Conservation (phyloP, 1,284 basidiomycete species). For the Leccinum pachyderme region DNA sequence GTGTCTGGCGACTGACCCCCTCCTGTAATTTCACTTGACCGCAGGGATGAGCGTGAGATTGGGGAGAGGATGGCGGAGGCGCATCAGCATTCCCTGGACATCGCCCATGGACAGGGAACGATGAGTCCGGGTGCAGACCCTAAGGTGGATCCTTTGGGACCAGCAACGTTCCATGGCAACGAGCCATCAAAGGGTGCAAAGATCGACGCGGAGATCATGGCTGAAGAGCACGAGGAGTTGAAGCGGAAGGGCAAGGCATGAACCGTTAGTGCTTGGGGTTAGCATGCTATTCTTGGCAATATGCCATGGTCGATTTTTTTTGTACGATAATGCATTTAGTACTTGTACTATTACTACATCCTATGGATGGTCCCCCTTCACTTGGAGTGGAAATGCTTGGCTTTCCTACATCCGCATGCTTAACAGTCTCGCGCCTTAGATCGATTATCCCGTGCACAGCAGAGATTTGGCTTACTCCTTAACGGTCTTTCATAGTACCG, state of each 20-base stretch:
- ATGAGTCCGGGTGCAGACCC: conserved; percentile 19
- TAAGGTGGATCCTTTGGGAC: conserved; percentile 41
- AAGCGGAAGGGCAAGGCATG: conserved; percentile 46
- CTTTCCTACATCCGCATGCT: neutral
- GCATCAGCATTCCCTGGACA: conserved; percentile 28
- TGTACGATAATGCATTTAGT: conserved; percentile 4
- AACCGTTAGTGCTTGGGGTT: neutral
- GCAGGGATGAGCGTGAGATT: conserved; percentile 42
- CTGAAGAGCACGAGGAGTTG: conserved; percentile 48
- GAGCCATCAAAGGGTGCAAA: conserved; percentile 59
- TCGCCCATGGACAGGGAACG: conserved; percentile 27
- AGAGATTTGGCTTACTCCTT: neutral
- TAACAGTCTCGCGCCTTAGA: neutral
- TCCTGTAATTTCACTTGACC: neutral
- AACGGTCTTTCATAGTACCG: too few relatives aligned
- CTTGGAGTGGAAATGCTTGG: neutral
- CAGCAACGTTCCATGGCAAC: conserved; percentile 52
- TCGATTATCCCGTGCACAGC: neutral
- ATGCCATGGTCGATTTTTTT: neutral
- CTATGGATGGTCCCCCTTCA: neutral
- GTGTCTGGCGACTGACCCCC: conserved; percentile 1
- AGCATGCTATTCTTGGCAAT: neutral
- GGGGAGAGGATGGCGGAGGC: conserved; percentile 39
- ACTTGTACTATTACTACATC: neutral
- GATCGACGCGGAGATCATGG: conserved; percentile 57